Conservation (phyloP, 495 filamentous ascomycete genomes). For the Friedmanniomyces endolithicus region DNA sequence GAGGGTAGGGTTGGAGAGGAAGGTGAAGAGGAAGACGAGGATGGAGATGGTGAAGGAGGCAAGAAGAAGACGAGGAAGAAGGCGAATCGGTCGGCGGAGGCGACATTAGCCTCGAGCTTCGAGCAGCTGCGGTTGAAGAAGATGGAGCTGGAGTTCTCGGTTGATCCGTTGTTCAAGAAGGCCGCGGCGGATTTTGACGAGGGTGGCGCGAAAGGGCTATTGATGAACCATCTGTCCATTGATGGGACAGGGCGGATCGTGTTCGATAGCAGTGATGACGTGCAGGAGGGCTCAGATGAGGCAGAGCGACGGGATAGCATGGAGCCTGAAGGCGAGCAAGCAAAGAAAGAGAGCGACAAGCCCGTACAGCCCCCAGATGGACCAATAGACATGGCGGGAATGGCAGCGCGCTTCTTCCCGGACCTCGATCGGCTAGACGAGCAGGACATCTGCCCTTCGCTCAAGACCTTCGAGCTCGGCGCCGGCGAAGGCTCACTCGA, state of each 20-base stretch:
- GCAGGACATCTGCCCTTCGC: slow-evolving; percentile 87
- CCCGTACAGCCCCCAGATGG: slow-evolving; percentile 41
- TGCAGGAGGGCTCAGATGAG: slow-evolving; percentile 43
- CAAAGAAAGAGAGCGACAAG: slow-evolving; percentile 33
- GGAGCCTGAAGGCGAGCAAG: slow-evolving; percentile 25
- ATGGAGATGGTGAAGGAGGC: slow-evolving; percentile 62
- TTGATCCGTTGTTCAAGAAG: slow-evolving; percentile 97
- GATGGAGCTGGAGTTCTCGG: slow-evolving; percentile 90
- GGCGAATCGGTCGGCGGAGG: slow-evolving; percentile 68
- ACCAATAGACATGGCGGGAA: slow-evolving; percentile 63
- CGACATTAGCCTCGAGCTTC: slow-evolving; percentile 81
- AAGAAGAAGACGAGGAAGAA: slow-evolving; percentile 64
- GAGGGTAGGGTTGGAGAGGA: slow-evolving; percentile 50
- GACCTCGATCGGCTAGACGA: slow-evolving; percentile 61
- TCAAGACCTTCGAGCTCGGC: slow-evolving; percentile 85
- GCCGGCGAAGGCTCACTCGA: slow-evolving; percentile 72
- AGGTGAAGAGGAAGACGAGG: slow-evolving; percentile 69
- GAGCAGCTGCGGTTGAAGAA: slow-evolving; percentile 85
- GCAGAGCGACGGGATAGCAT: slow-evolving; percentile 24
- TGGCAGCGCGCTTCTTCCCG: slow-evolving; percentile 77
- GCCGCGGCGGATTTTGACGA: slow-evolving; percentile 97
- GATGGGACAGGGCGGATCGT: slow-evolving; percentile 85
- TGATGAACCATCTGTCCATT: slow-evolving; percentile 90
- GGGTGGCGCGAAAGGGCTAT: slow-evolving; percentile 87
- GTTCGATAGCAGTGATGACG: slow-evolving; percentile 94